Percentiles rank a stretch among this genome's conserved stretches.
Conservation (phyloP, 2,329 filamentous ascomycete genomes). For the Trichoderma hamatum region DNA sequence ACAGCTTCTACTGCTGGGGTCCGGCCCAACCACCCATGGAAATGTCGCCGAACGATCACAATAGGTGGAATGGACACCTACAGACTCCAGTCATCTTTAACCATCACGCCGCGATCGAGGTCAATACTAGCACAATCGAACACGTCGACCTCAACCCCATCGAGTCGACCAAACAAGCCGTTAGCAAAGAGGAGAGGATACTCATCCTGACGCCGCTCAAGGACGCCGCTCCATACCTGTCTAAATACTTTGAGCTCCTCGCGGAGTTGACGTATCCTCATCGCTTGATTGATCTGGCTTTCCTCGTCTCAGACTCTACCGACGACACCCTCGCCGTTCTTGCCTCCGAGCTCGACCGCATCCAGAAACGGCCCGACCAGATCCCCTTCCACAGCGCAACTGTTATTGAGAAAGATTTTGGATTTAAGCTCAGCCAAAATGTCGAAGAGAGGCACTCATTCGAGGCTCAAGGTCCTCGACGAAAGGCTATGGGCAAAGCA, state of each 20-base stretch:
- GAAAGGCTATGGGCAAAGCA: constrained; percentile 86
- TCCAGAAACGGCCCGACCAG: constrained; percentile 79
- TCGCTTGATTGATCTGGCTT: constrained; percentile 90
- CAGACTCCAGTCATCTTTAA: constrained; percentile 96
- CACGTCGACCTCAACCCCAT: constrained; percentile 84
- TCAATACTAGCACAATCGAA: constrained; percentile 79
- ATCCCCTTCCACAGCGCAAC: constrained; percentile 83
- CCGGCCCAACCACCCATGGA: constrained; percentile 94
- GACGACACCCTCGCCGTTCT: constrained; percentile 92
- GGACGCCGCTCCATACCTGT: constrained; percentile 80
- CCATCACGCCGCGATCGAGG: constrained; percentile 82
- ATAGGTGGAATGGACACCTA: constrained; percentile 83
- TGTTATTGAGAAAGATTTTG: constrained; percentile 92
- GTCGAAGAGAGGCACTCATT: constrained; percentile 86
- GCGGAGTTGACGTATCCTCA: constrained; percentile 91
- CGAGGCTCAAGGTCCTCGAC: constrained; percentile 82
- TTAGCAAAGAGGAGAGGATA: constrained; percentile 80
- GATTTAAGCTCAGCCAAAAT: constrained; percentile 71
- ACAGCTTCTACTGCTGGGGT: constrained; percentile 95
- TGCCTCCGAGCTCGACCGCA: constrained; percentile 79
- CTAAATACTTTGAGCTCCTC: constrained; percentile 91
- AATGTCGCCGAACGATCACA: constrained; percentile 89
- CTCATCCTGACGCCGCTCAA: constrained; percentile 92
- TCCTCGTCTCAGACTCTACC: constrained; percentile 87
- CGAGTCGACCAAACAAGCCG: constrained; percentile 76